Evolutionary conservation across 345 rosid genomes (phyloP).

Genomic region (Populus euphratica): DNA sequence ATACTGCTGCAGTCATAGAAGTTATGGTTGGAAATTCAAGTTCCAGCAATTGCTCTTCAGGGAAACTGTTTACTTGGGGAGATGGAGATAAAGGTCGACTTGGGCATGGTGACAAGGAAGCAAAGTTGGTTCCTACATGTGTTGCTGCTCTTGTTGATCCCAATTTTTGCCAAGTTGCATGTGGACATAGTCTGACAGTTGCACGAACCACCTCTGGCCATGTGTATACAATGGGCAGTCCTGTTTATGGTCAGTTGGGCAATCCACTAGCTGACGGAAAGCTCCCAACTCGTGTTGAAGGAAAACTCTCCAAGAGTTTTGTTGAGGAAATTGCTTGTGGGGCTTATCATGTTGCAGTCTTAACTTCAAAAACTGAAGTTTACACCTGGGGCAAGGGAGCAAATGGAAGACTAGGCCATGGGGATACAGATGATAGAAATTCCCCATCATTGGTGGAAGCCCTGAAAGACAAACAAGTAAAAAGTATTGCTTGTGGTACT

Average conservation of each 20-base stretch:
- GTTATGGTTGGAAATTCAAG: conserved; percentile 91
- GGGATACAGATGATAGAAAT: conserved; percentile 80
- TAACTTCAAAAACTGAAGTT: conserved; percentile 89
- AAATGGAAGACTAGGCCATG: conserved; percentile 94
- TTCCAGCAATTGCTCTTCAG: conserved; percentile 91
- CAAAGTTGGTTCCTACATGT: conserved; percentile 86
- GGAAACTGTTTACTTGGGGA: conserved; percentile 97
- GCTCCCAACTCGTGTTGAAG: conserved; percentile 77
- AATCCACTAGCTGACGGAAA: conserved; percentile 88
- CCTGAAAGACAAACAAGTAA: conserved; percentile 93
- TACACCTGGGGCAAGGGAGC: conserved; percentile 99
- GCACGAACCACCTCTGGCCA: conserved; percentile 85
- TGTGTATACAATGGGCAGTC: conserved; percentile 93
- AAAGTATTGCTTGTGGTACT: conserved; percentile 86
- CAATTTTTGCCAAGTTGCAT: conserved; percentile 86
- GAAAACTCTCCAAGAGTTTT: conserved; percentile 77
- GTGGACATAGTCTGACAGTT: conserved; percentile 92
- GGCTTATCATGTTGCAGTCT: conserved; percentile 91
- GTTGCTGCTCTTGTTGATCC: conserved; percentile 97
- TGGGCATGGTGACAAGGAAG: conserved; percentile 95
- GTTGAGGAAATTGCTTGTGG: conserved; percentile 96
- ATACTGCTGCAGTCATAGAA: conserved; percentile 92
- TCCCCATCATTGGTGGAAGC: conserved; percentile 77
- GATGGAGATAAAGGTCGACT: conserved; percentile 97
- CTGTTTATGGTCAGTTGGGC: conserved; percentile 96